These are phyloP conservation scores for Smithsoniella earleae DNA, from an alignment of 163 green algal species.

Conservation along the genomic window DNA sequence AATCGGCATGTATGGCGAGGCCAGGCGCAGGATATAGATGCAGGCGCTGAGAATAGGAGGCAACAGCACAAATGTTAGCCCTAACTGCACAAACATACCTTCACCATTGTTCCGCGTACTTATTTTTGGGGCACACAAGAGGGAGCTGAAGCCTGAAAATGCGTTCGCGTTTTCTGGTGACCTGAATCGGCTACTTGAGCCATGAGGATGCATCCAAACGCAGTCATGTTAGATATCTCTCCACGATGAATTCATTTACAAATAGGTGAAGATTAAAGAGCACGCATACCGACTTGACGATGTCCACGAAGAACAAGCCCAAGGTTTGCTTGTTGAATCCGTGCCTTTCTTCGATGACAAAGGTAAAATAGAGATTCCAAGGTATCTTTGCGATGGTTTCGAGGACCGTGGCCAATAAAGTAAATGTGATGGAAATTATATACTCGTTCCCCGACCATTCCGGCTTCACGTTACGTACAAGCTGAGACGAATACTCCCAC, in stretches of 20 bases:
- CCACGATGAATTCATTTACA: background rate
- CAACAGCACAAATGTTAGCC: slow-evolving; percentile 51
- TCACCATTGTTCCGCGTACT: background rate
- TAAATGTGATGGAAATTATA: slow-evolving; percentile 38
- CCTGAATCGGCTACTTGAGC: too few relatives aligned
- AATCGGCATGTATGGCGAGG: slow-evolving; percentile 53
- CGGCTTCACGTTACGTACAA: background rate
- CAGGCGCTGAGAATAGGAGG: slow-evolving; percentile 62
- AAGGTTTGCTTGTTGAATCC: slow-evolving; percentile 87
- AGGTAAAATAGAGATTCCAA: slow-evolving; percentile 68
- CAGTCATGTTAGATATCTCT: background rate
- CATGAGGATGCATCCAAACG: too few relatives aligned
- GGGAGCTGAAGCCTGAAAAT: too few relatives aligned
- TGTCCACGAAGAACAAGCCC: slow-evolving; percentile 60
- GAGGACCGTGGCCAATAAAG: slow-evolving; percentile 35
- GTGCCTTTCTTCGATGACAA: slow-evolving; percentile 75
- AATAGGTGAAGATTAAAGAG: background rate
- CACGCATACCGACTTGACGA: slow-evolving; percentile 51
- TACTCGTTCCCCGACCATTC: slow-evolving; percentile 30
- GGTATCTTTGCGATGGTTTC: slow-evolving; percentile 50
- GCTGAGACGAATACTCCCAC: slow-evolving; percentile 26
- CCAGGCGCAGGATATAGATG: slow-evolving; percentile 50
- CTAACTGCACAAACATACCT: slow-evolving; percentile 36
- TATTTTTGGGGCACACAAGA: background rate
- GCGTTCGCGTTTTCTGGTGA: too few relatives aligned